These are phyloP conservation scores for Diaporthe batatas DNA, from an alignment of 2,329 filamentous ascomycete genomes.

Conservation along the genomic window DNA sequence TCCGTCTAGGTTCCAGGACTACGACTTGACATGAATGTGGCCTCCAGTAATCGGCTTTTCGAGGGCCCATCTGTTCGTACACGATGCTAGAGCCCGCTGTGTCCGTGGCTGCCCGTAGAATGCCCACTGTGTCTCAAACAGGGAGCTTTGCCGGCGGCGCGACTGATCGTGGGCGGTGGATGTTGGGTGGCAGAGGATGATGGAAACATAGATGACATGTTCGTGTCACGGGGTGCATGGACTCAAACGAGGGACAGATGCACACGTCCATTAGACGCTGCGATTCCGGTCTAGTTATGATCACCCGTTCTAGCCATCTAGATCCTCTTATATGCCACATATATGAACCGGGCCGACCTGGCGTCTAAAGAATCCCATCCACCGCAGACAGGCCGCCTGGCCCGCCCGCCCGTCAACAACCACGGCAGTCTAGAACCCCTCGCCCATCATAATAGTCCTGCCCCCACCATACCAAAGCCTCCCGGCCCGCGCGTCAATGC, in stretches of 20 bases:
- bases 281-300: neutral
- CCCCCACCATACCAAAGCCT: conserved; percentile 90
- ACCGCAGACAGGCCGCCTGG: neutral
- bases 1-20: neutral
- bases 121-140: conserved; percentile 22
- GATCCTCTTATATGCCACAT: neutral
- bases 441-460: conserved; percentile 73
- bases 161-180: conserved; percentile 9
- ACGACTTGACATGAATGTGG: neutral
- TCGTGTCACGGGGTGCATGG: neutral
- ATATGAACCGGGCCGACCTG: neutral
- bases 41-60: neutral
- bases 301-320: neutral
- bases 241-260: too few relatives aligned
- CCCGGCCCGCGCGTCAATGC: conserved; percentile 81
- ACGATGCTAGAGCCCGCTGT: neutral
- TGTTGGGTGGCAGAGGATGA: conserved; percentile 11
- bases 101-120: conserved; percentile 12
- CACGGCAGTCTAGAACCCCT: conserved; percentile 64
- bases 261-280: neutral
- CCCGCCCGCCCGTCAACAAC: neutral
- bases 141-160: conserved; percentile 20
- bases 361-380: neutral
- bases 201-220: neutral
- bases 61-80: too few relatives aligned